These are phyloP conservation scores for Plenodomus tracheiphilus DNA, from an alignment of 2,329 filamentous ascomycete genomes.

Conservation along the genomic window DNA sequence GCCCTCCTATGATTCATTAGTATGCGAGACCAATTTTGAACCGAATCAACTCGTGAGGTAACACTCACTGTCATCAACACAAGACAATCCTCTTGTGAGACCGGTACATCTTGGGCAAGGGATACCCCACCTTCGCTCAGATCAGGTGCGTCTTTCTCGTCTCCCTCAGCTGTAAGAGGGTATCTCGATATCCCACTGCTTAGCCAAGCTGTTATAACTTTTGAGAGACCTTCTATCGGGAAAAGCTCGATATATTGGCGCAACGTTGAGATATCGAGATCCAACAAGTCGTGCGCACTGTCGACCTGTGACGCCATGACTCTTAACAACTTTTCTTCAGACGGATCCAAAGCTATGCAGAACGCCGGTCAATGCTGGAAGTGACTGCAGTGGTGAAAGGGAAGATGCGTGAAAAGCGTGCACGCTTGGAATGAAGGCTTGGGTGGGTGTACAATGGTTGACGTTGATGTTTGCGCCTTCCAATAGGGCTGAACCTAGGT, in stretches of 20 bases:
- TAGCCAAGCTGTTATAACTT: conserved; percentile 80
- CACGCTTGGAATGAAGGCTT: not conserved
- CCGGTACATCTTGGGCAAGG: conserved; percentile 54
- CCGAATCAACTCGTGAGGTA: not conserved
- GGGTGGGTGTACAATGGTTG: conserved; percentile 12
- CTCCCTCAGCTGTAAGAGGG: conserved; percentile 52
- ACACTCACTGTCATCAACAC: conserved; percentile 67
- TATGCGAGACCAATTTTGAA: not conserved
- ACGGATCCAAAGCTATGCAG: conserved; percentile 2
- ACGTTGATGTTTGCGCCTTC: conserved; percentile 26
- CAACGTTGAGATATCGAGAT: conserved; percentile 78
- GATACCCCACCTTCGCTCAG: conserved; percentile 50
- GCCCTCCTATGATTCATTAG: conserved; percentile 44
- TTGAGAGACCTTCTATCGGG: conserved; percentile 78
- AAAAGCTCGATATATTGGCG: conserved; percentile 83
- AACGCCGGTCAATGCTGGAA: conserved; percentile 3
- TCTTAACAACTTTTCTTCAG: conserved; percentile 5
- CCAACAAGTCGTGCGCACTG: conserved; percentile 48
- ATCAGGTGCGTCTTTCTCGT: conserved; percentile 44
- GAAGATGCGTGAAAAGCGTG: not conserved
- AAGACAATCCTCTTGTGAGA: conserved; percentile 77
- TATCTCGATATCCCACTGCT: conserved; percentile 85
- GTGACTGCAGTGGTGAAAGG: no score
- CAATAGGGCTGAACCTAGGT: conserved; percentile 32
- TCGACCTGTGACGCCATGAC: conserved; percentile 41